phyloP scores from a whole-genome alignment of 2,329 filamentous ascomycete genomes.

The Trichoderma semiorbis region DNA sequence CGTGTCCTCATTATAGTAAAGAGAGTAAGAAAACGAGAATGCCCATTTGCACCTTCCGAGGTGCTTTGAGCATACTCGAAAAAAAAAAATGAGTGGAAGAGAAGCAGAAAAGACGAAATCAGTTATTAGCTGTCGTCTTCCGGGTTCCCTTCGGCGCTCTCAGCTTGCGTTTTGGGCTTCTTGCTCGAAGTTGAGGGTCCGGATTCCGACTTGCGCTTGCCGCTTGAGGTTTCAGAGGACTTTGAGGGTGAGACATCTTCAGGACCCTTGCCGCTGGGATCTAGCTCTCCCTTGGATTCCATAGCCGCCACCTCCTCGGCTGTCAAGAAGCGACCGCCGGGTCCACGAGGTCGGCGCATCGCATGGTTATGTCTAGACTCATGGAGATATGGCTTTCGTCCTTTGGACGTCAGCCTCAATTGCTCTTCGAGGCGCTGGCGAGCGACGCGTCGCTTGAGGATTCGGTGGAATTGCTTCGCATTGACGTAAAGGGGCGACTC shows the following conservation, averaged over 20 bases:
- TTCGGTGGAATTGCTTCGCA: constrained; percentile 97
- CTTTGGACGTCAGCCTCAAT: constrained; percentile 86
- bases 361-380: constrained; percentile 97
- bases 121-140: constrained; percentile 40
- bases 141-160: constrained; percentile 38
- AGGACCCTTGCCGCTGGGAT: constrained; percentile 33
- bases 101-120: constrained; percentile 26
- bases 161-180: constrained; percentile 52
- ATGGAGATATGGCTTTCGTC: constrained; percentile 93
- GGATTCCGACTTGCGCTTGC: constrained; percentile 60
- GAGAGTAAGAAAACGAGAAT: constrained; percentile 14
- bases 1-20: constrained; percentile 36
- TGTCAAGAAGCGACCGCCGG: constrained; percentile 91
- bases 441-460: constrained; percentile 88
- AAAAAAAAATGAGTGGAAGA: constrained; percentile 9
- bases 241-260: constrained; percentile 28
- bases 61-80: background rate
- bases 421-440: constrained; percentile 92
- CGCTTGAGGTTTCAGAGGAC: constrained; percentile 37
- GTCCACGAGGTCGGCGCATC: constrained; percentile 90
- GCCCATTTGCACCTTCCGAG: constrained; percentile 21
- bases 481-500: constrained; percentile 97
- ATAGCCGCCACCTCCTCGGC: constrained; percentile 92
- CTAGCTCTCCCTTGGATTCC: constrained; percentile 61
- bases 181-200: constrained; percentile 50